Evolutionary conservation across 306 rosid genomes (phyloP).

Genomic region (Lithocarpus polystachyus): DNA sequence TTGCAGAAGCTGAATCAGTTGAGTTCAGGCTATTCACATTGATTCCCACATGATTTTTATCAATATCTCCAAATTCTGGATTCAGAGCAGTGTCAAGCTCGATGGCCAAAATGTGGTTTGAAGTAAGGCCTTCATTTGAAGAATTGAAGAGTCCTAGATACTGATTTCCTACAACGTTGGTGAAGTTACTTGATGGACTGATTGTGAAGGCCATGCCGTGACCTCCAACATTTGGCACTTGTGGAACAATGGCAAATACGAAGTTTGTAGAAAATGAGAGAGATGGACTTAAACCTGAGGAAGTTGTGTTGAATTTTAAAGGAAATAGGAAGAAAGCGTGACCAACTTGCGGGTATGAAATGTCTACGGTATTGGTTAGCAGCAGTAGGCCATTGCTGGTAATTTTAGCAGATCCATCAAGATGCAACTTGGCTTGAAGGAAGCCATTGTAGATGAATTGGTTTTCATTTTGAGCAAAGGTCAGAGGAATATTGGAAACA

Average conservation of each 20-base stretch:
- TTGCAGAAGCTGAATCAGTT: neutral
- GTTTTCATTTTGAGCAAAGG: neutral
- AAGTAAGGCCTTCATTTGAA: neutral
- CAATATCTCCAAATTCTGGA: neutral
- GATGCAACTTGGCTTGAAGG: neutral
- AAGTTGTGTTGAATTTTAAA: neutral
- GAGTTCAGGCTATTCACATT: constrained; percentile 31
- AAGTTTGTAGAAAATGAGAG: neutral
- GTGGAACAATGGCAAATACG: neutral
- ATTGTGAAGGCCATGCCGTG: constrained; percentile 27
- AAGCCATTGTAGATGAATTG: neutral
- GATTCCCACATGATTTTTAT: constrained; percentile 24
- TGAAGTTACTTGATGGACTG: constrained; percentile 21
- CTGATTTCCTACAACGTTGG: neutral
- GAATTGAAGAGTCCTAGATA: neutral
- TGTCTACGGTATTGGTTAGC: neutral
- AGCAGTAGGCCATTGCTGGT: neutral
- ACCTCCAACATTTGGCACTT: neutral
- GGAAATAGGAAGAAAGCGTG: neutral
- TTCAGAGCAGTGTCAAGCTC: constrained; percentile 1
- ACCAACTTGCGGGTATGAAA: neutral
- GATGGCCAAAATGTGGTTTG: constrained; percentile 33
- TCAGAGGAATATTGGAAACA: neutral
- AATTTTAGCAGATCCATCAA: neutral
- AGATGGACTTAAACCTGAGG: neutral